Base-by-base conservation (phyloP, 129 eudicot genomes). In the Dittrichia graveolens region DNA sequence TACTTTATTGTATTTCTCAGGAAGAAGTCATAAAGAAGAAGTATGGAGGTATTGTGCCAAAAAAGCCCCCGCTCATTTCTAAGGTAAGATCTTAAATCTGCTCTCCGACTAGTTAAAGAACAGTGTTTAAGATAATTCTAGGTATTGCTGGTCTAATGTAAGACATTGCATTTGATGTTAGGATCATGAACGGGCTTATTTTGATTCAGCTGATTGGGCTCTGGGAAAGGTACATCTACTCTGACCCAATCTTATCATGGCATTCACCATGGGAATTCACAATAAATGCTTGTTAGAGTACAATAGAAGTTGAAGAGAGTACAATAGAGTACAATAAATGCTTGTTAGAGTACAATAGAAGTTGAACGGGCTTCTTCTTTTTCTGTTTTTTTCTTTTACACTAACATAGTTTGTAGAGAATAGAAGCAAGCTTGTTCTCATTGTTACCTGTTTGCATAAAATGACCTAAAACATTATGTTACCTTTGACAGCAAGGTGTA, bases 181-280 rank as follows among this genome's bases (percentile, higher is more conserved):
- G 98, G 98, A 94, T 84, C 96, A 88, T 81, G 98, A 94, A 76
- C 92, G 97, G 37, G 97, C 97, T 38, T 94, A 90, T 72, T 94
- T 94, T 81, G 98, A 94, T 83, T 94, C 98, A 76, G 98, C 98
- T 68, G 98, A 94, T 69, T 94, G 98, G 98, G 98, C 98, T 81
- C 65, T 94, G 59, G 96, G 96, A 73, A 94, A 94, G 98, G 98
- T 94, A 78, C 39, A 61, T 75, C 8, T 50, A 16, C 9, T 62
- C 59, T 73, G 50, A 14, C 47, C 38, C 59, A 8, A 24, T 46
- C 55, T 65, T 34, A 60, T 45, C 57, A 53, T 16, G 56, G 34
- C 67, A 44, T 40, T 42, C 68, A 4, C 8, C 14, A 13, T 35
- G 53, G 54, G 56, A 42, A n/a, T 40, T 70, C 65, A 47, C 44